phyloP scores from a whole-genome alignment of 345 rosid genomes.

The Psidium guajava region DNA sequence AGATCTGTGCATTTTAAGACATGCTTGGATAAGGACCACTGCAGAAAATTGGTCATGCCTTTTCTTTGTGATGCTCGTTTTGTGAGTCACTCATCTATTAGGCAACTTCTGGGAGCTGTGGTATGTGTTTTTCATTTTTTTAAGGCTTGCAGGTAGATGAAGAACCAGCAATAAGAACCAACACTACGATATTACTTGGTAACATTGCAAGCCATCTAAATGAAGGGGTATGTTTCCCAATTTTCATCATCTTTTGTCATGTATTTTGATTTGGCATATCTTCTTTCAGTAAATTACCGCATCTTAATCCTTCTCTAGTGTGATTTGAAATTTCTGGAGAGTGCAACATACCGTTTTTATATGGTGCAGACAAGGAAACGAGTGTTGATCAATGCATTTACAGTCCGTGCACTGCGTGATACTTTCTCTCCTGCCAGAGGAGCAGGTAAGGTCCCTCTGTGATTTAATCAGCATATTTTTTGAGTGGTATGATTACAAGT shows the following conservation, averaged over 20 bases:
- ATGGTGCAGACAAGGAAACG: conserved; percentile 76
- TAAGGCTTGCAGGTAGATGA: conserved; percentile 73
- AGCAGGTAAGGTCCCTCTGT: conserved; percentile 48
- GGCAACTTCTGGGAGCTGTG: neutral
- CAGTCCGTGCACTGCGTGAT: conserved; percentile 96
- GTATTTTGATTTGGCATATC: neutral
- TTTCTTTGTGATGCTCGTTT: neutral
- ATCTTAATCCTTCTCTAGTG: neutral
- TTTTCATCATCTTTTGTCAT: neutral
- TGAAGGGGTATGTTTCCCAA: conserved; percentile 60
- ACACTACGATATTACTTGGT: conserved; percentile 95
- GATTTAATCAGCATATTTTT: neutral
- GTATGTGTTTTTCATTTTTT: neutral
- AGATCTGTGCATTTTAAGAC: neutral
- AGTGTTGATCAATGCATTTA: conserved; percentile 95
- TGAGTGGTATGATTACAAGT: neutral
- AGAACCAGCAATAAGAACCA: conserved; percentile 96
- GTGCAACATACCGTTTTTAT: neutral
- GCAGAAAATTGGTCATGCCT: neutral
- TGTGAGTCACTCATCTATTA: neutral
- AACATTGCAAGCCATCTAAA: conserved; percentile 82
- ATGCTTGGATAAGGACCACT: neutral
- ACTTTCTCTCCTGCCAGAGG: conserved; percentile 97
- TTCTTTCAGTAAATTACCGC: neutral
- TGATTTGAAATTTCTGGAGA: neutral